Conservation (phyloP, 2,329 filamentous ascomycete species). For the Beauveria pseudobassiana region DNA sequence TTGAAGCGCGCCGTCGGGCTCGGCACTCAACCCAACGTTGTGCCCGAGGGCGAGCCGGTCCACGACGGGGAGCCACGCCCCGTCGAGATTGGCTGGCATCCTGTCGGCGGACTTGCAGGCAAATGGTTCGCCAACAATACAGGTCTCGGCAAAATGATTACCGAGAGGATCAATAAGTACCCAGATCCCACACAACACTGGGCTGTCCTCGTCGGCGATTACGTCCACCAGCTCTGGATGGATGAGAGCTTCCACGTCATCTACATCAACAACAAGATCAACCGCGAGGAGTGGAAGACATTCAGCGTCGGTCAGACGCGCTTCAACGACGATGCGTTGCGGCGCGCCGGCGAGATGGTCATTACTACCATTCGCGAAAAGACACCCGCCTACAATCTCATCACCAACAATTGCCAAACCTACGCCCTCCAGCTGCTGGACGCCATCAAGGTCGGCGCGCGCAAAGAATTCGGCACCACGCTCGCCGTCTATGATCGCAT, state of each 20-base stretch:
- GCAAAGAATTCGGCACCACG: constrained; percentile 45
- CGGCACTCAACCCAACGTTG: constrained; percentile 23
- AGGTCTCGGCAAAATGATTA: constrained; percentile 47
- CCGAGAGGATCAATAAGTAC: constrained; percentile 44
- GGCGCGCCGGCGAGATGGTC: constrained; percentile 42
- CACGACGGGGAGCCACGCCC: constrained; percentile 24
- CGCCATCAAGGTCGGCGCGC: constrained; percentile 42
- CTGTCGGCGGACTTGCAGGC: constrained; percentile 46
- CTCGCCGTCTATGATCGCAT: constrained; percentile 45
- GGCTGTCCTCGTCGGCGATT: constrained; percentile 50
- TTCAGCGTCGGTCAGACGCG: constrained; percentile 44
- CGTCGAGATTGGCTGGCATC: constrained; percentile 52
- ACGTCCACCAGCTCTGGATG: constrained; percentile 53
- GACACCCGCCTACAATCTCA: constrained; percentile 47
- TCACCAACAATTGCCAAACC: constrained; percentile 54
- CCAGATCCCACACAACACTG: constrained; percentile 55
- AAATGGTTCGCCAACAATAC: constrained; percentile 53
- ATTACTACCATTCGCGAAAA: constrained; percentile 43
- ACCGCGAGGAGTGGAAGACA: constrained; percentile 40
- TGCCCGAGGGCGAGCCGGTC: constrained; percentile 22
- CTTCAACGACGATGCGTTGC: constrained; percentile 47
- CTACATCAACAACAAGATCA: constrained; percentile 44
- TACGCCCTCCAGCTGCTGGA: constrained; percentile 46
- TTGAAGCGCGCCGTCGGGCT: constrained; percentile 29
- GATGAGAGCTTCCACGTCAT: constrained; percentile 50